Evolutionary conservation across 1,284 basidiomycete species (phyloP), one percentile per base, ranked within the genome.

Genomic region (Veloboletus limbatus): DNA sequence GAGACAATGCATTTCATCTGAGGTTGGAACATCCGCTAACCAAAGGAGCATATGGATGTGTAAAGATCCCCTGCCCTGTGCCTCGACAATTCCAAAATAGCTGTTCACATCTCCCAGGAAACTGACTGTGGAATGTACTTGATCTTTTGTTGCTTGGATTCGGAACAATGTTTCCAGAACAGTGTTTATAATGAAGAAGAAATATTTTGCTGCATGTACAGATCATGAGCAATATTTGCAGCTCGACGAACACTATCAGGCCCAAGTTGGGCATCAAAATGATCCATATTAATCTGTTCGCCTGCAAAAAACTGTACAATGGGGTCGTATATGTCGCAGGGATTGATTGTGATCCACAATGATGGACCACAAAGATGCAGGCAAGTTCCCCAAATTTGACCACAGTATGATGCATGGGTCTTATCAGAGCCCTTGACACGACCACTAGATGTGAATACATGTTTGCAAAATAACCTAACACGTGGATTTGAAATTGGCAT

Each of bases 281-380:
- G 0, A 26, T 71, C 60, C 49, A 71, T 49, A 25, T 72, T 51
- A 2, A 73, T 70, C 0, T 68, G 45, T 36, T 65, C 57, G 0
- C 69, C 67, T 1, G 56, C 58, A 24, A 72, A 56, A 0, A 71
- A 37, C 38, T 71, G 65, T 0, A 51, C 59, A 7, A 71, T 53
- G 1, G 70, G 69, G 44, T 72, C 58, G 13, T 67, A 60, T 0
- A 55, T 44, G 38, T 69, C 66, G 0, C 40, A 45, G 0, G 64
- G 63, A 53, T 70, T 73, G 7, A 69, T 67, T 0, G 47, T 55
- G 0, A 55, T 26, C 53, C 53, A 55, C 0, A 55, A 11, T 0
- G 41, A 44, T 0, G 45, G 49, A 3, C 38, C 50, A 1, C 27
- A 3, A 1, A 44, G 8, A 0, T 6, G 11, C 0, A 54, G 6